Conservation (phyloP, 2,329 filamentous ascomycete genomes). For the Phaeosphaeriaceae sp. region DNA sequence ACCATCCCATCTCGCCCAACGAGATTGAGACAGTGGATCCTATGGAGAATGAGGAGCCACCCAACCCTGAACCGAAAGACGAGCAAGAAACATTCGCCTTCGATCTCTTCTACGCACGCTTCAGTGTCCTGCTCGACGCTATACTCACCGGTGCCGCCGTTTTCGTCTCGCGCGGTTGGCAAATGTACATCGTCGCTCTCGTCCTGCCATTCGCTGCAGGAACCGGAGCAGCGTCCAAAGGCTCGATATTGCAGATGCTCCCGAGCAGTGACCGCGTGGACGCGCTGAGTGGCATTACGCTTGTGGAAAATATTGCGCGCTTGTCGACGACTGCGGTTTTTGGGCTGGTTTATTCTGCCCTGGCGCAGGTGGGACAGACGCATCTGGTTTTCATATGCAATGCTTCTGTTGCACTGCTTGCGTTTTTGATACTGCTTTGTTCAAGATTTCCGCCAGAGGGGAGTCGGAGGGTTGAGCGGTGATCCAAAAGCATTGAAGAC, state of each 20-base stretch:
- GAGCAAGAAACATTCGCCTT: slow-evolving; percentile 63
- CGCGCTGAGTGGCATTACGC: slow-evolving; percentile 71
- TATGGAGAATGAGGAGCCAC: slow-evolving; percentile 59
- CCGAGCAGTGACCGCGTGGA: slow-evolving; percentile 67
- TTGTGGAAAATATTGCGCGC: slow-evolving; percentile 73
- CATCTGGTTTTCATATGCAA: slow-evolving; percentile 73
- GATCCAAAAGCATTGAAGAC: not conserved
- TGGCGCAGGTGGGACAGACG: slow-evolving; percentile 66
- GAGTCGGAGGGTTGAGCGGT: slow-evolving; percentile 25
- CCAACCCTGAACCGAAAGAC: slow-evolving; percentile 41
- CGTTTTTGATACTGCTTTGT: slow-evolving; percentile 55
- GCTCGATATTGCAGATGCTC: slow-evolving; percentile 76
- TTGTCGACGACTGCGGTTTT: slow-evolving; percentile 70
- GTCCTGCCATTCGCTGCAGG: slow-evolving; percentile 73
- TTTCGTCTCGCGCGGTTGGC: slow-evolving; percentile 69
- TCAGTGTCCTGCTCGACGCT: slow-evolving; percentile 70
- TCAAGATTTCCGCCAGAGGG: slow-evolving; percentile 56
- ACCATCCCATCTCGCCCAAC: slow-evolving; percentile 34
- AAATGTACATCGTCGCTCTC: slow-evolving; percentile 71
- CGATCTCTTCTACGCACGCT: slow-evolving; percentile 71
- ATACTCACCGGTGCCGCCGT: slow-evolving; percentile 68
- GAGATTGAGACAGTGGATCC: slow-evolving; percentile 55
- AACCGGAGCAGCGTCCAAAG: slow-evolving; percentile 73
- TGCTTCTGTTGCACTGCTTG: slow-evolving; percentile 63
- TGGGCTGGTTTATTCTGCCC: slow-evolving; percentile 69